These are phyloP conservation scores for Vitis cinerea DNA, from an alignment of 164 flowering plant species.

Conservation along the genomic window DNA sequence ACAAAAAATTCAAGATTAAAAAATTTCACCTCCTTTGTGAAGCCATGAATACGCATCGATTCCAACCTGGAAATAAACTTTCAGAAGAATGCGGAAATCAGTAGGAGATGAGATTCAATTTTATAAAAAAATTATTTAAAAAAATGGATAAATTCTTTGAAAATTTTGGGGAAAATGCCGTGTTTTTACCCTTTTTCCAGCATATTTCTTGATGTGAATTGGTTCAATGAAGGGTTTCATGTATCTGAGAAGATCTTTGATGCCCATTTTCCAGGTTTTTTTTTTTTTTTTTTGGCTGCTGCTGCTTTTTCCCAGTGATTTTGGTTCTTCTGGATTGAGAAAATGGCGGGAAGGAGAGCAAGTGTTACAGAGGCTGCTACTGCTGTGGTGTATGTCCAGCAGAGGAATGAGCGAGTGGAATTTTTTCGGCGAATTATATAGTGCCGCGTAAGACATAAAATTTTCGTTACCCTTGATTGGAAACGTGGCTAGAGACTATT, in stretches of 20 bases:
- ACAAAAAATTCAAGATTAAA: neutral
- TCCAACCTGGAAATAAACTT: constrained; percentile 55
- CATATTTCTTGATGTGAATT: constrained; percentile 67
- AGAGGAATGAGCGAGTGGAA: no score
- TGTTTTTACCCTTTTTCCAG: constrained; percentile 62
- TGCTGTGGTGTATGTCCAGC: no score
- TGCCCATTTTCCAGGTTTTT: constrained; percentile 52
- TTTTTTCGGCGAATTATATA: no score
- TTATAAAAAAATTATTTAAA: neutral
- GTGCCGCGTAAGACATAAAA: no score
- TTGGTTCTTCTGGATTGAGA: constrained; percentile 8
- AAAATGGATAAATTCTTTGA: neutral
- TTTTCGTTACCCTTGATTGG: no score
- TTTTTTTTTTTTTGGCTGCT: neutral
- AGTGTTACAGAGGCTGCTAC: neutral
- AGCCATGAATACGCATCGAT: constrained; percentile 95
- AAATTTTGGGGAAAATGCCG: neutral
- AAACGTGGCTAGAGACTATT: no score
- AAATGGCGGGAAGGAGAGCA: constrained; percentile 32
- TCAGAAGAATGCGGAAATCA: neutral
- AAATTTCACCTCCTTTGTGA: constrained; percentile 79
- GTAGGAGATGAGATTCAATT: neutral
- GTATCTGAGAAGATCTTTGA: constrained; percentile 75
- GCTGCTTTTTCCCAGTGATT: neutral
- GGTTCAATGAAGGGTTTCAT: constrained; percentile 72